Percentiles rank a stretch among this genome's conserved stretches.
These are phyloP conservation scores for Fallopia convolvulus DNA, from an alignment of 148 eudicot genomes.

Conservation along the genomic window DNA sequence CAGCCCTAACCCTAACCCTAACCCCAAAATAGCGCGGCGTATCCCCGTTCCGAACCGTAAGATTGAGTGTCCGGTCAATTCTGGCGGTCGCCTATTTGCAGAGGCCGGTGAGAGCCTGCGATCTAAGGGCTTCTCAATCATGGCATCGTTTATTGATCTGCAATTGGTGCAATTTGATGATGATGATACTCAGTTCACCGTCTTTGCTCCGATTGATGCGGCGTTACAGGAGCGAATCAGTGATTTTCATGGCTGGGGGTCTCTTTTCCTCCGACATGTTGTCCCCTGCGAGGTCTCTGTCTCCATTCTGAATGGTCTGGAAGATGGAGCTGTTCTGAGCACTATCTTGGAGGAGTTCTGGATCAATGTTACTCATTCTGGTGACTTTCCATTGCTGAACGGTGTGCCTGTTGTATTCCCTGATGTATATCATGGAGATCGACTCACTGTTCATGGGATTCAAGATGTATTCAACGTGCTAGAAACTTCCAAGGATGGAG, in stretches of 20 bases:
- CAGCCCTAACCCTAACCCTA: slow-evolving; percentile 14
- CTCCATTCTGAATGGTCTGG: slow-evolving; percentile 20
- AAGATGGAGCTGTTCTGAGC: slow-evolving; percentile 23
- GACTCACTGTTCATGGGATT: slow-evolving; percentile 50
- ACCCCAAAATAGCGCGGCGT: not conserved
- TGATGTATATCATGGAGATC: slow-evolving; percentile 30
- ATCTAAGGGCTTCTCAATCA: slow-evolving; percentile 38
- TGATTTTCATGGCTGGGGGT: slow-evolving; percentile 25
- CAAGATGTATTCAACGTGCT: slow-evolving; percentile 19
- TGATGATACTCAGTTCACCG: slow-evolving; percentile 20
- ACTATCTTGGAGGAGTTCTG: slow-evolving; percentile 38
- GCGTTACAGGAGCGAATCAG: slow-evolving; percentile 28
- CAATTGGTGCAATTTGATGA: slow-evolving; percentile 29
- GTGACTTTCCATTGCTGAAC: slow-evolving; percentile 31
- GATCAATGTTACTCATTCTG: slow-evolving; percentile 27
- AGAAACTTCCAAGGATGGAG: too few relatives aligned
- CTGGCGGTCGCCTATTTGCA: slow-evolving; percentile 7
- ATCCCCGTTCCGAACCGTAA: slow-evolving; percentile 3
- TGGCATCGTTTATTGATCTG: slow-evolving; percentile 59
- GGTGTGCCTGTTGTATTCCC: slow-evolving; percentile 35
- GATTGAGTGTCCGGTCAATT: slow-evolving; percentile 14
- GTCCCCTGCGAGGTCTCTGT: slow-evolving; percentile 36
- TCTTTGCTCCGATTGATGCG: slow-evolving; percentile 49
- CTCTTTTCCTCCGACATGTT: slow-evolving; percentile 43
- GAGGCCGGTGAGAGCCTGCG: slow-evolving; percentile 35